Base-by-base conservation (phyloP, 805 yeast species). In the Wickerhamomyces xylosicus region DNA sequence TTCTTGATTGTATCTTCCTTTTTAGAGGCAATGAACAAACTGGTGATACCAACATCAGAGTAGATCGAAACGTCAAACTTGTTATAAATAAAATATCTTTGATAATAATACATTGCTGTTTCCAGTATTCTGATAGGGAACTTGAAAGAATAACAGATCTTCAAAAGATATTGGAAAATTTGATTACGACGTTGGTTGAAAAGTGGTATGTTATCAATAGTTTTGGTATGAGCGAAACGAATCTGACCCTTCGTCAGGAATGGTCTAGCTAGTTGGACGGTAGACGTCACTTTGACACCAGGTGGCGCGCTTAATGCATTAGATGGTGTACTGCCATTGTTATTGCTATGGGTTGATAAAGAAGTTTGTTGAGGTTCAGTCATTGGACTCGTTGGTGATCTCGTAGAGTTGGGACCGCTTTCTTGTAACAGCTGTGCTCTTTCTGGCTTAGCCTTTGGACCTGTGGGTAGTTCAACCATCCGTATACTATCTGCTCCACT, bases 1-100 rank as follows among this genome's bases (percentile, higher is more conserved):
- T 82, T 82, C 55, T 85, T 86, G 33, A 86, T 79, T 33, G 87
- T 84, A 52, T 87, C 96, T 52, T 85, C 94, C 46, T 78, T 76
- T 56, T 87, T 85, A 33, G 79, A 64, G 3, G 95, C 82, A 14
- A 85, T 62, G 41, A 83, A 72, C 7, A 87, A 54, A 39, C 86
- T 71, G 9, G 90, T 71, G 8, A 79, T 58, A 0, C 85, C 84
- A n/a, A 84, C 71, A 34, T 79, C 78, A 46, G 67, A 67, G 34
- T 77, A 74, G 14, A 10, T 25, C 19, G 15, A 9, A 5, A 16
- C 6, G 41, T 71, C 76, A 50, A 79, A 79, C 43, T 61, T 60
- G 52, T 83, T 81, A 57, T 79, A 77, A 14, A 86, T 62, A 49
- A 72, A 78, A 49, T 69, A 81, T 36, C 86, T 62, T 48, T 86